Evolutionary conservation across 208 protist species (phyloP).

Genomic region (Leishmania braziliensis): DNA sequence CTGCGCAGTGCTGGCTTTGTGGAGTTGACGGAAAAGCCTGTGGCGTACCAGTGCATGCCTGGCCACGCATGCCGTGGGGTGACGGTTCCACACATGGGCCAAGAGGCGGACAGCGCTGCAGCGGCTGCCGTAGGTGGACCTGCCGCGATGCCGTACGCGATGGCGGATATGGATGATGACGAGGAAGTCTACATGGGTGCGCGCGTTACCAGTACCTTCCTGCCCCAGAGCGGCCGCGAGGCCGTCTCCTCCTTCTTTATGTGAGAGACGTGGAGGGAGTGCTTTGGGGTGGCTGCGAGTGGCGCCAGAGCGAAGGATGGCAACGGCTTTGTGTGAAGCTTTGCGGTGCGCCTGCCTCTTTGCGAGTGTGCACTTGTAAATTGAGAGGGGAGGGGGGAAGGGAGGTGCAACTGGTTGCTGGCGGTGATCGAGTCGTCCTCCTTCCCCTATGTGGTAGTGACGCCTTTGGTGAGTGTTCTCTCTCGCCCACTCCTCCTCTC

Average conservation of each 20-base stretch:
- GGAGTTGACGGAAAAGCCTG: constrained; percentile 56
- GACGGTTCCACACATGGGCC: constrained; percentile 32
- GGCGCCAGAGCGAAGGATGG: neutral
- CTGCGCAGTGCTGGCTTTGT: constrained; percentile 79
- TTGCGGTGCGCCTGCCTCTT: neutral
- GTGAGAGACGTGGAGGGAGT: constrained; percentile 8
- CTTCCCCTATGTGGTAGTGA: neutral
- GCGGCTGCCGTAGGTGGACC: neutral
- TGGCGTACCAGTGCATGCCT: constrained; percentile 67
- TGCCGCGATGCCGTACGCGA: constrained; percentile 6
- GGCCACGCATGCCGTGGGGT: constrained; percentile 72
- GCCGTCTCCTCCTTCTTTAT: constrained; percentile 84
- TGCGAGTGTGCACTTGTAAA: neutral
- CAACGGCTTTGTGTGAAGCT: neutral
- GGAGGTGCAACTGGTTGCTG: neutral
- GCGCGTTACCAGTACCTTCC: constrained; percentile 28
- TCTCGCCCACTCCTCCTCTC: neutral
- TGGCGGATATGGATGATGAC: constrained; percentile 24
- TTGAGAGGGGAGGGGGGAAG: neutral
- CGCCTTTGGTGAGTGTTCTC: neutral
- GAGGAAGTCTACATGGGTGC: constrained; percentile 35
- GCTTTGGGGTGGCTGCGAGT: neutral
- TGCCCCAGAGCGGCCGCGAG: constrained; percentile 42
- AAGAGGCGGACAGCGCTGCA: constrained; percentile 14
- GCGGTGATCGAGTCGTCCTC: neutral